Base-by-base conservation (phyloP, 768 basidiomycete species). In the Lentinula raphanica region DNA sequence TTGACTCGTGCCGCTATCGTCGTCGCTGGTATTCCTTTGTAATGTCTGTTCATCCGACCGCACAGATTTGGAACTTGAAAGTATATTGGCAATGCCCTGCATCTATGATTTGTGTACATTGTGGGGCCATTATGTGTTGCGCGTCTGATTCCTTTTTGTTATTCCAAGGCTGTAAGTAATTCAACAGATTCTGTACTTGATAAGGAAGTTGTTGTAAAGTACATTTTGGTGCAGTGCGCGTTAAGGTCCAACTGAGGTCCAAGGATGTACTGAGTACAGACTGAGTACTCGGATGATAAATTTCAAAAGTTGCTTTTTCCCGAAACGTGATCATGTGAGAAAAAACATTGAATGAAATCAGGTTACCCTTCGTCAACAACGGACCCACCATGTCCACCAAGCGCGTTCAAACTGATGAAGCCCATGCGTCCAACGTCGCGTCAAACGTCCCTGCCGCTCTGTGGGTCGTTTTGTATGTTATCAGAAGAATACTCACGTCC, bases 381-480 rank as follows among this genome's bases (percentile, higher is more conserved):
- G 45, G 27, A 13, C 55, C 61, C 35, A 56, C 61, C 58, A 63
- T 63, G 42, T 50, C 66, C 56, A 59, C 70, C 53, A 76, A 76
- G 69, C 75, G 74, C 55, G 65, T 68, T 35, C 64, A 72, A 21
- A 73, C 71, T 48, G 67, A 72, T 55, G 69, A 68, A 57, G 66
- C 64, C 40, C 66, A 64, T 60, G 66, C 65, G 58, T 59, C 63
- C 8, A 60, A 60, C 49, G 59, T 66, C 48, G 65, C 64, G 45
- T 65, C 64, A 23, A 59, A 63, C 54, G 23, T 6, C n/a, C 54
- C 54, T 46, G 21, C 54, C 15, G 63, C 59, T 40, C 64, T 69
- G 42, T 58, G 51, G 28, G 45, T 58, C 59, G 63, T 67, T 54
- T 58, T 54, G 69, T 70, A 61, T 64, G 70, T 59, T 6, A 31